Evolutionary conservation across 108 stramenopile species (phyloP).

Genomic region (Schizochytrium sp.): DNA sequence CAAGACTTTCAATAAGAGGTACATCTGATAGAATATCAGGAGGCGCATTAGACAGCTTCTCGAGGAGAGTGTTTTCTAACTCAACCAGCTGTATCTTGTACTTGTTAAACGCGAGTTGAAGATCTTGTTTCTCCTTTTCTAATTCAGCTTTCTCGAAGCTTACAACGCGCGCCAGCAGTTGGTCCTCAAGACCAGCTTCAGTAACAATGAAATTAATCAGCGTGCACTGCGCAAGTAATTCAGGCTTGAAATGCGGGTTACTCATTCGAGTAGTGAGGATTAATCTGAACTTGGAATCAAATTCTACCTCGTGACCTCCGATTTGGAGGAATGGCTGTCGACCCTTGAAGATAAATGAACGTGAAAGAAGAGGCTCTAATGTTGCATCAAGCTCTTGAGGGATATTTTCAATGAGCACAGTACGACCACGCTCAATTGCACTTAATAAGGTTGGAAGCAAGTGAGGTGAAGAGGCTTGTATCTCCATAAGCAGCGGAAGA

Average conservation of each 20-base stretch:
- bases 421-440: slow-evolving; percentile 64
- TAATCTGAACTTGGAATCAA: slow-evolving; percentile 73
- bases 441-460: slow-evolving; percentile 62
- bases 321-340: slow-evolving; percentile 68
- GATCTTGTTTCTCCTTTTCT: slow-evolving; percentile 66
- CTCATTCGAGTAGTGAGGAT: slow-evolving; percentile 77
- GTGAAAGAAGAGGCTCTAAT: slow-evolving; percentile 66
- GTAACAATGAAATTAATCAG: slow-evolving; percentile 76
- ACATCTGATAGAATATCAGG: slow-evolving; percentile 79
- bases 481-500: neutral
- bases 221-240: slow-evolving; percentile 74
- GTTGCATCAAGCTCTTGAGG: slow-evolving; percentile 72
- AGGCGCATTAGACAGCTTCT: slow-evolving; percentile 74
- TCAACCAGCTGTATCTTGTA: slow-evolving; percentile 75
- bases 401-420: slow-evolving; percentile 76
- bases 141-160: slow-evolving; percentile 66
- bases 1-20: slow-evolving; percentile 77
- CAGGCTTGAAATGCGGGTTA: slow-evolving; percentile 80
- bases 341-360: slow-evolving; percentile 69
- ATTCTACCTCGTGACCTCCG: slow-evolving; percentile 76
- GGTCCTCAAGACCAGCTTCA: slow-evolving; percentile 72
- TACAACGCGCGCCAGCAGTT: slow-evolving; percentile 70
- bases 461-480: slow-evolving; percentile 57
- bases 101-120: slow-evolving; percentile 67
- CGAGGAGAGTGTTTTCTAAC: slow-evolving; percentile 78